Evolutionary conservation across 2,329 filamentous ascomycete genomes (phyloP).

Genomic region (Cladobotryum mycophilum): DNA sequence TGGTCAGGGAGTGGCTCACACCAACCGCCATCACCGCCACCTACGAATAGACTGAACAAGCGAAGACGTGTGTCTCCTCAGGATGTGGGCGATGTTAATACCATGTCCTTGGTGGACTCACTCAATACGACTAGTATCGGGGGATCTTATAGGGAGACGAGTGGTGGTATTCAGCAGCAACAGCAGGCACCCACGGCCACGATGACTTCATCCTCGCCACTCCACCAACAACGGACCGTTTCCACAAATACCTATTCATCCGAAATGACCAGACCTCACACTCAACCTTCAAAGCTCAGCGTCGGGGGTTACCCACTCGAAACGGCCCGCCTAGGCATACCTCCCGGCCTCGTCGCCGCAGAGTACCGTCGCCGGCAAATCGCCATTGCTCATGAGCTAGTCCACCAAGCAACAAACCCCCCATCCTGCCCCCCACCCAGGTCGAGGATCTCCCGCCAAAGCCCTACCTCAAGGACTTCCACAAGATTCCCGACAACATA

Average conservation of each 20-base stretch:
- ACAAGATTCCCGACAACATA: constrained; percentile 15
- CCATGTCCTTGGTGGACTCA: background rate
- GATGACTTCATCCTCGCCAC: too few species aligned
- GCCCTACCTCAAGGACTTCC: constrained; percentile 14
- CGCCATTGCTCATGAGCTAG: constrained; percentile 19
- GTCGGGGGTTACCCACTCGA: constrained; percentile 16
- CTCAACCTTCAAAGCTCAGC: background rate
- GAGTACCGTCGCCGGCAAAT: constrained; percentile 17
- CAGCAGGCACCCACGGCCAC: background rate
- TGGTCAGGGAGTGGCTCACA: background rate
- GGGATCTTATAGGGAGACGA: too few species aligned
- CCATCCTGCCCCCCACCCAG: constrained; percentile 23
- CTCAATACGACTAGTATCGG: too few species aligned
- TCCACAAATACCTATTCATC: too few species aligned
- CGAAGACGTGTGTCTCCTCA: background rate
- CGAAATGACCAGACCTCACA: too few species aligned
- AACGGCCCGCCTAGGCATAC: constrained; percentile 19
- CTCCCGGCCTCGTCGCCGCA: constrained; percentile 2
- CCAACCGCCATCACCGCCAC: background rate
- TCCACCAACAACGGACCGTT: too few species aligned
- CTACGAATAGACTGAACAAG: constrained; percentile 1
- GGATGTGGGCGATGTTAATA: background rate
- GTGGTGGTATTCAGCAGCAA: background rate
- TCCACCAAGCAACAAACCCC: constrained; percentile 16
- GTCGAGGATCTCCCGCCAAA: constrained; percentile 24